A percentile compares a stretch with the other conserved stretches of the same genome.
Conservation (phyloP, 208 protist species). For the Leptomonas seymouri region DNA sequence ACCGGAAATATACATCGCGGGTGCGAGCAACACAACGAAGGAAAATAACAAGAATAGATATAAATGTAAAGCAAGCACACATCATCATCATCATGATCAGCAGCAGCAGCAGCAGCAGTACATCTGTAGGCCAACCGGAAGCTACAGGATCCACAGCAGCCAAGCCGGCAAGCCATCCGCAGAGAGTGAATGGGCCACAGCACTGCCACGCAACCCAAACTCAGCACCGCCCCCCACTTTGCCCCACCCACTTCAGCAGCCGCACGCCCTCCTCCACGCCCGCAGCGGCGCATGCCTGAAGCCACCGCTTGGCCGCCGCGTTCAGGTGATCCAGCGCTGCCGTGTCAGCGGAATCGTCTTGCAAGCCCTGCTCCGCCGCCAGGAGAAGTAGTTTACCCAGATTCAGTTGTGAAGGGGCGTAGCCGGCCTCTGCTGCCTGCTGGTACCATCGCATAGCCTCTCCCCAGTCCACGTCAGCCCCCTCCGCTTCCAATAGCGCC, state of each 20-base stretch:
- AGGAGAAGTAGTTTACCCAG: conserved; percentile 73
- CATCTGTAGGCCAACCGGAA: too few relatives aligned
- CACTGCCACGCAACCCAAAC: neutral
- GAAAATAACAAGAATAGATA: too few relatives aligned
- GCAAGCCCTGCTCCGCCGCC: conserved; percentile 40
- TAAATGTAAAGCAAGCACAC: too few relatives aligned
- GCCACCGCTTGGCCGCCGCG: conserved; percentile 47
- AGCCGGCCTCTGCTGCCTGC: conserved; percentile 51
- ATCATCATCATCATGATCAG: too few relatives aligned
- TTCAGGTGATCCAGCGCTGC: conserved; percentile 30
- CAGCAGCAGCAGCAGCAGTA: too few relatives aligned
- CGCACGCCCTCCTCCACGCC: conserved; percentile 65
- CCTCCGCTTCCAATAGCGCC: neutral
- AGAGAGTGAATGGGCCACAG: too few relatives aligned
- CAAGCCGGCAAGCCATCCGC: too few relatives aligned
- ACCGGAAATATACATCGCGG: too few relatives aligned
- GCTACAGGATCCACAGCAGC: too few relatives aligned
- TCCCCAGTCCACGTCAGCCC: conserved; percentile 67
- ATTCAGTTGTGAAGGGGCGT: conserved; percentile 74
- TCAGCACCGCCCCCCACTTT: neutral
- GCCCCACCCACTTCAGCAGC: conserved; percentile 44
- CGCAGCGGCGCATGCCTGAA: conserved; percentile 53
- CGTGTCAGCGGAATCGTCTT: neutral
- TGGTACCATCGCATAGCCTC: conserved; percentile 74
- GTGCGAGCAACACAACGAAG: too few relatives aligned